These are phyloP conservation scores for Fusarium citri DNA, from an alignment of 2,329 filamentous ascomycete species.

Conservation along the genomic window DNA sequence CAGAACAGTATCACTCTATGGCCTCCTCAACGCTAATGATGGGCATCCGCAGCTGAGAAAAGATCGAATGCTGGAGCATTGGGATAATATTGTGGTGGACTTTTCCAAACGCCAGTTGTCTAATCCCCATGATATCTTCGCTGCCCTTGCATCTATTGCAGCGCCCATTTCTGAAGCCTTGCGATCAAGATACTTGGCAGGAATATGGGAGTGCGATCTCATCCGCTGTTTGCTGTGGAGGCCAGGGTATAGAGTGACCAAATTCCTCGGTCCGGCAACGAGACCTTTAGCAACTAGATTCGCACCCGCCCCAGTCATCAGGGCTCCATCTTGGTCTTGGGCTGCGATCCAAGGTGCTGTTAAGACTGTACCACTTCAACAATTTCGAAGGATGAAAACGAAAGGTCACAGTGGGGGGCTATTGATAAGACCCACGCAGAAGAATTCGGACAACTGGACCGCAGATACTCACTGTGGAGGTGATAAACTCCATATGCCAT, in stretches of 20 bases:
- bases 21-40: not conserved
- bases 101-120: slow-evolving; percentile 13
- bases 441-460: slow-evolving; percentile 1
- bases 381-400: not conserved
- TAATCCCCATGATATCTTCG: slow-evolving; percentile 24
- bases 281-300: slow-evolving; percentile 6
- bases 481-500: slow-evolving; percentile 10
- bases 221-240: slow-evolving; percentile 7
- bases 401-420: not conserved
- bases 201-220: slow-evolving; percentile 21
- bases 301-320: not conserved
- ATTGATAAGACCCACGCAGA: not conserved
- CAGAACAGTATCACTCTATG: not conserved
- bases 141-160: slow-evolving; percentile 16
- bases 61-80: slow-evolving; percentile 3
- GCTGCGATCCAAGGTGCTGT: slow-evolving; percentile 15
- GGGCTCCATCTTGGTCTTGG: slow-evolving; percentile 30
- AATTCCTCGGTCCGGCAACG: not conserved
- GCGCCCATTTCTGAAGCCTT: not conserved
- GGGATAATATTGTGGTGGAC: slow-evolving; percentile 9
- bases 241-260: not conserved
- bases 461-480: not conserved
- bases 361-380: not conserved
- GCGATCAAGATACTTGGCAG: slow-evolving; percentile 14
- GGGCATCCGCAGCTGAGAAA: not conserved